Percentiles rank a stretch among this genome's conserved stretches.
Evolutionary conservation across 495 filamentous ascomycete genomes (phyloP).

Genomic region (Pyrenula aspistea): DNA sequence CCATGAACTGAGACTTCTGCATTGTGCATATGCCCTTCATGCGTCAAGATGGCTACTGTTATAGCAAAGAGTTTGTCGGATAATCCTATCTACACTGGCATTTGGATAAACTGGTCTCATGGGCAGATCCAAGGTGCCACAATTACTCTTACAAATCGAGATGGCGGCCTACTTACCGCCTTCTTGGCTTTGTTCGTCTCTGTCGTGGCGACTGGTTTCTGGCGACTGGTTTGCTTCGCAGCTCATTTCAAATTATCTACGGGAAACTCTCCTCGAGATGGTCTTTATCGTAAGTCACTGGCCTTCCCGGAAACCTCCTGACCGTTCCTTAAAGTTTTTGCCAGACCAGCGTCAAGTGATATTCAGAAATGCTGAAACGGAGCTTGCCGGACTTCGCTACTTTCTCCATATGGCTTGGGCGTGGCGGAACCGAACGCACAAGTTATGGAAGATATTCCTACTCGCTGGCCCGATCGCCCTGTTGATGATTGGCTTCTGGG

Average conservation of each 20-base stretch:
- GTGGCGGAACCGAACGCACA: background rate
- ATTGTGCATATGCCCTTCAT: too few relatives aligned
- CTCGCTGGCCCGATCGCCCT: background rate
- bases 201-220: constrained; percentile 6
- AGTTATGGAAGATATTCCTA: background rate
- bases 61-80: background rate
- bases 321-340: background rate
- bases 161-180: constrained; percentile 7
- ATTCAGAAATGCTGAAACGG: constrained; percentile 3
- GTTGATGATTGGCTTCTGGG: background rate
- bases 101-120: constrained; percentile 12
- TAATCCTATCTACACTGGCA: constrained; percentile 4
- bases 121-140: constrained; percentile 8
- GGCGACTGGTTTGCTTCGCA: constrained; percentile 7
- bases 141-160: constrained; percentile 5
- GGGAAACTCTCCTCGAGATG: constrained; percentile 1
- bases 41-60: background rate
- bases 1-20: too few relatives aligned
- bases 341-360: constrained; percentile 7
- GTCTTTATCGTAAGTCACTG: constrained; percentile 1
- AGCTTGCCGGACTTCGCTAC: constrained; percentile 1
- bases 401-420: background rate
- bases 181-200: constrained; percentile 10
- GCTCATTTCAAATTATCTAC: constrained; percentile 3
- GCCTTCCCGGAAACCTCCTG: background rate